A percentile compares a stretch with the other conserved stretches of the same genome.
Evolutionary conservation across 2,329 filamentous ascomycete genomes (phyloP).

Genomic region (Talaromyces sp.): DNA sequence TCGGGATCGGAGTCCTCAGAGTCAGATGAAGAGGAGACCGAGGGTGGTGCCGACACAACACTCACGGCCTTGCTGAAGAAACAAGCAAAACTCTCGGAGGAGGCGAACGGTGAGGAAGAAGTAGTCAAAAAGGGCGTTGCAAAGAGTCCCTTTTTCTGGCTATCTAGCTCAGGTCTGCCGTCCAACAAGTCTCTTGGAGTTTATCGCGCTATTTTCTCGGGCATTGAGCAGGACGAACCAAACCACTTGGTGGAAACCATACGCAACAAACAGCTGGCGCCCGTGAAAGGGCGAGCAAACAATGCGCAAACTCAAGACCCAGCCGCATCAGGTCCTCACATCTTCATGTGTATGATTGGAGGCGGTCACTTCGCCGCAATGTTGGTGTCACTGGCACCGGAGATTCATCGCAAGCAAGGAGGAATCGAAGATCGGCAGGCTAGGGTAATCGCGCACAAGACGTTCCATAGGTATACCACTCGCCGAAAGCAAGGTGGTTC

Average conservation of each 20-base stretch:
- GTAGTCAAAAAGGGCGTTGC: constrained; percentile 57
- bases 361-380: constrained; percentile 97
- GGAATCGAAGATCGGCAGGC: constrained; percentile 81
- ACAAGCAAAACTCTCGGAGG: constrained; percentile 70
- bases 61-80: constrained; percentile 78
- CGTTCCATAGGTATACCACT: constrained; percentile 96
- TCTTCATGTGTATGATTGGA: constrained; percentile 98
- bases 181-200: constrained; percentile 79
- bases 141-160: constrained; percentile 81
- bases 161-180: constrained; percentile 74
- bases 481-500: constrained; percentile 93
- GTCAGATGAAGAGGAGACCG: constrained; percentile 65
- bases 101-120: constrained; percentile 50
- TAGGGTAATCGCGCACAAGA: constrained; percentile 90
- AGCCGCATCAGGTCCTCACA: constrained; percentile 68
- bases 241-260: constrained; percentile 68
- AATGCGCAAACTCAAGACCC: constrained; percentile 44
- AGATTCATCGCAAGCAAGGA: constrained; percentile 68
- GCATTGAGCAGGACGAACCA: constrained; percentile 68
- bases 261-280: constrained; percentile 73
- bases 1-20: constrained; percentile 73
- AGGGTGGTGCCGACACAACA: constrained; percentile 51
- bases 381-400: constrained; percentile 85
- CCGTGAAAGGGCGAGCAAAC: constrained; percentile 51
- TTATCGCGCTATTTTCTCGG: constrained; percentile 79